A percentile compares a stretch with the other conserved stretches of the same genome.
phyloP scores from a whole-genome alignment of 2,329 filamentous ascomycete genomes.

The Microdochium trichocladiopsis region DNA sequence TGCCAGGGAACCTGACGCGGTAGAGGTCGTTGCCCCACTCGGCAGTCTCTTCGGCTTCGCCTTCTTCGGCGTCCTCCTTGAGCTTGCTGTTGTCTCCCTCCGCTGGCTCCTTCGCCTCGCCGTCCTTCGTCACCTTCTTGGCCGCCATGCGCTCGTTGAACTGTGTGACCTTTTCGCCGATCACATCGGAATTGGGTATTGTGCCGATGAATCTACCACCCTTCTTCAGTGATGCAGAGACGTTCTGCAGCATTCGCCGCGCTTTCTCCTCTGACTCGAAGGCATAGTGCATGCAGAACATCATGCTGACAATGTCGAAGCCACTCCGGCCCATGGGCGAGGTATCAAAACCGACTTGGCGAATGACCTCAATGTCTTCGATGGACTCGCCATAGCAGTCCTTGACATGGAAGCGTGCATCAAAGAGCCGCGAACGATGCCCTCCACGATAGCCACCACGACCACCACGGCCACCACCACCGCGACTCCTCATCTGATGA shows the following conservation, averaged over 20 bases:
- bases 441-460: slow-evolving; percentile 38
- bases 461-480: slow-evolving; percentile 41
- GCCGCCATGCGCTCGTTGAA: slow-evolving; percentile 56
- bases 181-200: slow-evolving; percentile 93
- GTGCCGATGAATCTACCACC: slow-evolving; percentile 91
- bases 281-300: slow-evolving; percentile 99
- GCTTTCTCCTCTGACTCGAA: slow-evolving; percentile 91
- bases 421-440: slow-evolving; percentile 57
- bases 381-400: slow-evolving; percentile 88
- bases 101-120: slow-evolving; percentile 14
- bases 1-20: slow-evolving; percentile 77
- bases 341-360: slow-evolving; percentile 79
- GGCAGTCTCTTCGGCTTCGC: slow-evolving; percentile 55
- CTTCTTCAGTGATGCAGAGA: slow-evolving; percentile 84
- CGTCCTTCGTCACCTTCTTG: slow-evolving; percentile 25
- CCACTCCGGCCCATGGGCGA: slow-evolving; percentile 69
- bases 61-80: slow-evolving; percentile 41
- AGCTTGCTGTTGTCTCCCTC: slow-evolving; percentile 17
- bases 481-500: slow-evolving; percentile 58
- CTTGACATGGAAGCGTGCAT: slow-evolving; percentile 82
- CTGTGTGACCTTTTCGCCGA: slow-evolving; percentile 69
- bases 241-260: slow-evolving; percentile 86
- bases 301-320: slow-evolving; percentile 96
- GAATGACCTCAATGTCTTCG: slow-evolving; percentile 72
- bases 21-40: slow-evolving; percentile 95